These are phyloP conservation scores for Gaertneriomyces semiglobifer DNA, from an alignment of 192 early-diverging fungal genomes.

Conservation along the genomic window DNA sequence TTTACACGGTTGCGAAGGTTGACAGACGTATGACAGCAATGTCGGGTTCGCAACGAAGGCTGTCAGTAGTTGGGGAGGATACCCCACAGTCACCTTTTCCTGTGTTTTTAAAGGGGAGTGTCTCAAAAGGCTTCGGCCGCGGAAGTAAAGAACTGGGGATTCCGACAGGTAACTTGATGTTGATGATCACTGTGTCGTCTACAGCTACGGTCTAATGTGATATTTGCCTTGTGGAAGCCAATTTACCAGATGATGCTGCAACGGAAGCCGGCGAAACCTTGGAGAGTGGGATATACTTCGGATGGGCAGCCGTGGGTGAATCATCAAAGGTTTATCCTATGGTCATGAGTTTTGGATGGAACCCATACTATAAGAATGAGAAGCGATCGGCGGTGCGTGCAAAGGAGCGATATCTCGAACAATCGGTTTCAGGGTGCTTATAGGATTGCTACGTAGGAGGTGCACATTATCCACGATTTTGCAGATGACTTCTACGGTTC, in stretches of 20 bases:
- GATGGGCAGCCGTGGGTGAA: slow-evolving; percentile 79
- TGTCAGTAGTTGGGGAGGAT: slow-evolving; percentile 62
- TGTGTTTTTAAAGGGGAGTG: slow-evolving; percentile 66
- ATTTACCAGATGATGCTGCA: slow-evolving; percentile 77
- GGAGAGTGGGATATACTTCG: slow-evolving; percentile 90
- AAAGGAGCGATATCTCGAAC: background rate
- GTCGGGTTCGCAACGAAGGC: slow-evolving; percentile 31
- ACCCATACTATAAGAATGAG: slow-evolving; percentile 97
- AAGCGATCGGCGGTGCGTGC: slow-evolving; percentile 78
- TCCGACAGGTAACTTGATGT: slow-evolving; percentile 73
- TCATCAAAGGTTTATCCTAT: slow-evolving; percentile 73
- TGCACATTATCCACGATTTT: slow-evolving; percentile 91
- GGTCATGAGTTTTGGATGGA: slow-evolving; percentile 99
- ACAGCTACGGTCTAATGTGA: no score
- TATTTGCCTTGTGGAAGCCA: slow-evolving; percentile 59
- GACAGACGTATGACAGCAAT: no score
- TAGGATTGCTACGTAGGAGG: slow-evolving; percentile 56
- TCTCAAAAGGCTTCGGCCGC: slow-evolving; percentile 89
- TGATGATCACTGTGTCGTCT: no score
- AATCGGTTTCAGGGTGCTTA: background rate
- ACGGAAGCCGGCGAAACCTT: slow-evolving; percentile 58
- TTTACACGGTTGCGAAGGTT: no score
- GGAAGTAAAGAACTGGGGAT: slow-evolving; percentile 96
- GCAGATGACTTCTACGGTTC: slow-evolving; percentile 87
- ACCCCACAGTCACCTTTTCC: slow-evolving; percentile 69